Evolutionary conservation across 1,284 basidiomycete species (phyloP), one percentile per base, ranked within the genome.

Genomic region (Volvariella surrecta): DNA sequence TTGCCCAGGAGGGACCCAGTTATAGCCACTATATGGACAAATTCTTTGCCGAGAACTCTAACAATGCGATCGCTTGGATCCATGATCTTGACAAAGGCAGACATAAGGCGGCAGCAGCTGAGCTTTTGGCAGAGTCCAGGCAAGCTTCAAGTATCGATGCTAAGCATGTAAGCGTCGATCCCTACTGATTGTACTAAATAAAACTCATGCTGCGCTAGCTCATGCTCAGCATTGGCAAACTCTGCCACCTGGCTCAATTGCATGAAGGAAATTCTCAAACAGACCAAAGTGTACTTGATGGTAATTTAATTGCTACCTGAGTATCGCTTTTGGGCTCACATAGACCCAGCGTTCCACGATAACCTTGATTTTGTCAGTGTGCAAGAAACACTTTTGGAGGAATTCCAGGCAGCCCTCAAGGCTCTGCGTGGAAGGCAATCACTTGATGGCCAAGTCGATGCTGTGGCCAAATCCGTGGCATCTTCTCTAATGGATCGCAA

Each of bases 211-310:
- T 30, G 6, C 28, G 13, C 4, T 42, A 96, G 89, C 69, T 95
- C 40, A 84, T 93, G 73, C 74, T 95, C 44, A 94, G 91, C 55
- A 78, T 99, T 21, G 87, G 87, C 35, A 98, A 98, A 64, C 74
- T 99, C 4, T 72, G 87, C 0, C 79, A 89, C 46, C 70, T 97
- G 6, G 87, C 89, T 4, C 76, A 86, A 47, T 58, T 83, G 46
- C 79, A 83, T 49, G 79, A 87, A 43, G 74, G 63, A 19, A 58
- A 58, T 4, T 20, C 58, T 1, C 50, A 28, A 28, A 28, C 66
- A 18, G 72, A 79, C 39, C 72, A 79, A 37, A 52, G 57, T 18
- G 58, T 68, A 32, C 59, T 82, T n/a, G 75, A 82, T 53, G 68
- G 82, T 83, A 54, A 24, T 66, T 51, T 11, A 19, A 16, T 30